Percentiles rank a stretch among this genome's conserved stretches.
Evolutionary conservation across 345 rosid genomes (phyloP).

Genomic region (Pistacia integerrima): DNA sequence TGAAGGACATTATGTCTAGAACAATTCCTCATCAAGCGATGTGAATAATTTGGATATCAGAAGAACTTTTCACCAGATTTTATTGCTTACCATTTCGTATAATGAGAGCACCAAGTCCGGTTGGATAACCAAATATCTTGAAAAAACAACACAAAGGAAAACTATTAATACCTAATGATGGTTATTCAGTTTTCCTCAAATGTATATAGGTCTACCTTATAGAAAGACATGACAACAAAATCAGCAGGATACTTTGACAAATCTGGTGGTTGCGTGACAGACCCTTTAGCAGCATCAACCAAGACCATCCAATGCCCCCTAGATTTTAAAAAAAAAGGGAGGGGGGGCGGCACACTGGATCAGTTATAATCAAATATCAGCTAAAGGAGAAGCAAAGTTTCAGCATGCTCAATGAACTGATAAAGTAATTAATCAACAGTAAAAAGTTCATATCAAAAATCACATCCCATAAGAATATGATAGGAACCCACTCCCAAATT

Average conservation of each 20-base stretch:
- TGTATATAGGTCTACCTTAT: conserved; percentile 43
- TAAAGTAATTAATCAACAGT: background rate
- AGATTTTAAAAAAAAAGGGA: conserved; percentile 7
- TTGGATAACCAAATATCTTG: conserved; percentile 97
- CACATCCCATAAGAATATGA: background rate
- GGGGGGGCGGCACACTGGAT: background rate
- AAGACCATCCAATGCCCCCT: conserved; percentile 87
- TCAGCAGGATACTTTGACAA: conserved; percentile 80
- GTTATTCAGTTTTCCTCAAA: background rate
- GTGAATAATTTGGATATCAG: no score
- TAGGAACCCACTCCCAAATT: no score
- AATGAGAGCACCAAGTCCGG: conserved; percentile 98
- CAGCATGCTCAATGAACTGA: conserved; percentile 2
- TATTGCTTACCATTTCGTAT: conserved; percentile 66
- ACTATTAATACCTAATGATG: conserved; percentile 15
- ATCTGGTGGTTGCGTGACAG: conserved; percentile 77
- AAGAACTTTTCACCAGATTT: conserved; percentile 16
- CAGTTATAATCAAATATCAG: background rate
- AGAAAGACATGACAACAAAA: conserved; percentile 87
- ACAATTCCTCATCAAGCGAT: no score
- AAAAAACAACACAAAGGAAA: conserved; percentile 26
- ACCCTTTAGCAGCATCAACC: conserved; percentile 98
- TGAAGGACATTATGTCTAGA: no score
- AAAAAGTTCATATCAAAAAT: background rate
- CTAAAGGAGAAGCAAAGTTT: background rate